Evolutionary conservation across 2,329 filamentous ascomycete genomes (phyloP).

Genomic region (Pseudogymnoascus verrucosus): DNA sequence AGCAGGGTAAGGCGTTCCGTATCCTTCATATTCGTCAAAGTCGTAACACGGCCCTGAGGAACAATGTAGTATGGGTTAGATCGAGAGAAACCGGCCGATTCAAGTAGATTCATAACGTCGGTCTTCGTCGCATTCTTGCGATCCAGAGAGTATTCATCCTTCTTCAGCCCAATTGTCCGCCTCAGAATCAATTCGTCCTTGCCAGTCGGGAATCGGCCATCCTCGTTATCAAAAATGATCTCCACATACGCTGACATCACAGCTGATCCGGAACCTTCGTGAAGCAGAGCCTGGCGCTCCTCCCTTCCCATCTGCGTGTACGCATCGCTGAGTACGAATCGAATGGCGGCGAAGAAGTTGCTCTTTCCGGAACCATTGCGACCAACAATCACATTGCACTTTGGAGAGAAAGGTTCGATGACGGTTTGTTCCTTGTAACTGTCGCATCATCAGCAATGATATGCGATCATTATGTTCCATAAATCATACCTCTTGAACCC

Average conservation of each 20-base stretch:
- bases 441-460: slow-evolving; percentile 15
- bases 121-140: slow-evolving; percentile 91
- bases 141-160: slow-evolving; percentile 97
- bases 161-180: slow-evolving; percentile 92
- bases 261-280: slow-evolving; percentile 94
- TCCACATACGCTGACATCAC: slow-evolving; percentile 99
- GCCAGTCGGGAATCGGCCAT: slow-evolving; percentile 89
- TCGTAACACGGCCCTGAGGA: slow-evolving; percentile 90
- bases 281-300: slow-evolving; percentile 90
- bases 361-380: slow-evolving; percentile 99
- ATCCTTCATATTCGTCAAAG: slow-evolving; percentile 98
- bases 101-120: slow-evolving; percentile 90
- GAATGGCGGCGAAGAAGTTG: slow-evolving; percentile 98
- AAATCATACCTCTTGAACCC: slow-evolving; percentile 86
- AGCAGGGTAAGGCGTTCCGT: slow-evolving; percentile 78
- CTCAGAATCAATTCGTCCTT: slow-evolving; percentile 85
- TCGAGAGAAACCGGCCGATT: slow-evolving; percentile 91
- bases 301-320: slow-evolving; percentile 95
- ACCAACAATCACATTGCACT: slow-evolving; percentile 96
- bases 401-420: slow-evolving; percentile 95
- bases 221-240: slow-evolving; percentile 96
- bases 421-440: slow-evolving; percentile 99
- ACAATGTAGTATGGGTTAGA: slow-evolving; percentile 99
- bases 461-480: slow-evolving; percentile 12
- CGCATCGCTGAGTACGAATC: slow-evolving; percentile 95